Base-by-base conservation (phyloP, 1,284 basidiomycete genomes). In the Coniferiporia weirii region DNA sequence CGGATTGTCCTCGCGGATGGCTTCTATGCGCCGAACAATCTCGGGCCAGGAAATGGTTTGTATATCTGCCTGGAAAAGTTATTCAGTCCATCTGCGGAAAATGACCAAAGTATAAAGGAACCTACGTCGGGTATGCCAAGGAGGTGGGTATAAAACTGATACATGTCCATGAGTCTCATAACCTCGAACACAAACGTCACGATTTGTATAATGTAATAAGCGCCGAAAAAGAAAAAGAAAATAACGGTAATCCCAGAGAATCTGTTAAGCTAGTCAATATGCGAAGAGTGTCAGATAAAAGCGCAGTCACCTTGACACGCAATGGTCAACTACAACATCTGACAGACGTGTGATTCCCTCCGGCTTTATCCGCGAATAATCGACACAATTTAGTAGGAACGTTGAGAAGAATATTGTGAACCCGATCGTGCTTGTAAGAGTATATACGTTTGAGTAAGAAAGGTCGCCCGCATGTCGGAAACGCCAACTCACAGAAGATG, bases 361-460 rank as follows among this genome's bases (percentile, higher is more conserved):
- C 35, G 77, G 81, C 61, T 79, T 82, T 64, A 95, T 83, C 34
- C 82, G 82, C 22, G 85, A 83, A 71, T 98, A 98, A 73, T 99
- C 94, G 66, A 99, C 83, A 72, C 96, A 99, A 35, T 95, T 93
- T 7, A 96, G 74, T 12, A 99, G 77, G 72, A 99, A 99, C 4
- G 95, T 96, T 7, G 96, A 95, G 74, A 99, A 99, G 20, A 83
- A 83, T 67, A 98, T 96, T 49, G 98, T 96, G 71, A 99, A 99
- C 58, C 95, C 95, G 45, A 96, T 87, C 62, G 96, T 99, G 67
- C 94, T 97, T 73, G 57, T 58, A 64, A 59, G 61, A 52, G 62
- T 56, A 61, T 55, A 57, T 65, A 62, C 67, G 64, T 66, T 62
- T 22, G 35, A 6, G 35, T 35, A 27, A n/a, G 13, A 32, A 45